Base-by-base conservation (phyloP, 208 protist species). In the Lotmaria passim region DNA sequence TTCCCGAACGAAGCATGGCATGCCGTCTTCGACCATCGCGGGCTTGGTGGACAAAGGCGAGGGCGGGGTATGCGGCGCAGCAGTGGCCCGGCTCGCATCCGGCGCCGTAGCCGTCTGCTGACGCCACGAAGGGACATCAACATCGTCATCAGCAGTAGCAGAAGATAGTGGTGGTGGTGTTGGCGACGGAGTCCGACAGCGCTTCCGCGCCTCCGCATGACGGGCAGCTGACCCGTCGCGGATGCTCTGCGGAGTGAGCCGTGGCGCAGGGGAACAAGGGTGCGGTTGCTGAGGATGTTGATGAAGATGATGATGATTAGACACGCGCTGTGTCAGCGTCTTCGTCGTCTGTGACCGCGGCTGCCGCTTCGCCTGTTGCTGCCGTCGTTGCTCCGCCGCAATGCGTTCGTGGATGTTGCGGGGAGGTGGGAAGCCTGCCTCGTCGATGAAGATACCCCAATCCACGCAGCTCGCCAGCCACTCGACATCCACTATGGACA, bases 371-470 rank as follows among this genome's bases (percentile, higher is more conserved):
- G 24, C 43, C 46, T 24, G 21, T 11, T 39, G 41, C 39, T 47
- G 15, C 19, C 72, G 63, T 19, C 39, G 61, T 36, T 50, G 38
- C 2, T 11, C 47, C 24, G 69, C 17, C 28, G 61, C 24, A 30
- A 50, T 53, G 12, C 31, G 34, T 14, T 46, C 30, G 10, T 58
- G 47, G 2, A 77, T 19, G 15, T 77, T 63, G 19, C 26, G 4
- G 6, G 66, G 64, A 12, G 63, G 39, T 10, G 31, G 24, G 24
- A 58, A 57, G 24, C 2, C 48, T 7, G 71, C 8, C 43, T 94
- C 89, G 47, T 90, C 84, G 1, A 94, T 65, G 65, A 94, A 94
- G 1, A 77, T 59, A 31, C 89, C 89, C 83, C 86, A 94, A 34
- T 70, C 58, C 15, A 82, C 67, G 53, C 83, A 87, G 5, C 60